phyloP scores from a whole-genome alignment of 1,284 basidiomycete genomes.

The Leccinum holopus region DNA sequence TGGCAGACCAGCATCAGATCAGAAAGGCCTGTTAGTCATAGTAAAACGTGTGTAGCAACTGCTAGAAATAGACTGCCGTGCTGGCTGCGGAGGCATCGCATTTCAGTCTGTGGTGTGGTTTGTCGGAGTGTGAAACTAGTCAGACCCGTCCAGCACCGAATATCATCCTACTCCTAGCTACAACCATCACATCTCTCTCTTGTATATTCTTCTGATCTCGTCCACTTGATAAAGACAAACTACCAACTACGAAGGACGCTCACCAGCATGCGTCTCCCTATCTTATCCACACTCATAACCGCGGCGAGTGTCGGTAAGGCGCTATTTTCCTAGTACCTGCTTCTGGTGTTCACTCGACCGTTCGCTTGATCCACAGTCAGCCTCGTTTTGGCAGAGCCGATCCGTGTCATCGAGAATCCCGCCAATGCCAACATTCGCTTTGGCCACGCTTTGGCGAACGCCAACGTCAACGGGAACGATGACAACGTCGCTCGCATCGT shows the following conservation, averaged over 20 bases:
- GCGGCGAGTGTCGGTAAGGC: slow-evolving; percentile 28
- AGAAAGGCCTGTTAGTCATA: slow-evolving; percentile 5
- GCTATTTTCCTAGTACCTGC: neutral
- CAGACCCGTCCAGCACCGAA: slow-evolving; percentile 8
- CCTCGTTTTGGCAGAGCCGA: slow-evolving; percentile 30
- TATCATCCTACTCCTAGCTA: neutral
- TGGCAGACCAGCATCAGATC: neutral
- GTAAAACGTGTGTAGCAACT: neutral
- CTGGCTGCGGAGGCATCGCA: neutral
- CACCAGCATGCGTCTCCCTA: slow-evolving; percentile 26
- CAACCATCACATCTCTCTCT: slow-evolving; percentile 5
- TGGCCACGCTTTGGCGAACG: slow-evolving; percentile 32
- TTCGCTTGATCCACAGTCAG: slow-evolving; percentile 13
- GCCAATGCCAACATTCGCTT: slow-evolving; percentile 35
- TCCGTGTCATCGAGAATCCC: slow-evolving; percentile 22
- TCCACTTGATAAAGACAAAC: neutral
- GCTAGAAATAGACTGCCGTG: neutral
- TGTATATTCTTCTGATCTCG: slow-evolving; percentile 6
- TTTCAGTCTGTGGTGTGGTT: neutral
- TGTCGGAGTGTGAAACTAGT: slow-evolving; percentile 26
- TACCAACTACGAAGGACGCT: neutral
- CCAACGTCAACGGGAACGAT: slow-evolving; percentile 35
- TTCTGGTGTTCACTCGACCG: neutral
- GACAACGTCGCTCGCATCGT: slow-evolving; percentile 29
- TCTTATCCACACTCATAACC: slow-evolving; percentile 29